Conservation (phyloP, 345 rosid genomes). For the Aquilaria yunnanensis region DNA sequence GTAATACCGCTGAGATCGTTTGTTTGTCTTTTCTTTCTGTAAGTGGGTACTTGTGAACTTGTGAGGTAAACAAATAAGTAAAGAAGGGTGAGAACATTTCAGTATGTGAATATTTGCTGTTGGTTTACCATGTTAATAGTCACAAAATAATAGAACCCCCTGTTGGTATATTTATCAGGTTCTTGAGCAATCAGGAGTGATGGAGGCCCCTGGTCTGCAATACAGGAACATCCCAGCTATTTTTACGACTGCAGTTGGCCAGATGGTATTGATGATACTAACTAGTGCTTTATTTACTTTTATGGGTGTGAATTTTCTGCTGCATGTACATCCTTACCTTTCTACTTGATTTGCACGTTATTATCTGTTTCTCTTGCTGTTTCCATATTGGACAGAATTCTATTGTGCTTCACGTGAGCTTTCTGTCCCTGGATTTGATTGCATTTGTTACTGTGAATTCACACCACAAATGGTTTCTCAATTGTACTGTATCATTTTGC, state of each 20-base stretch:
- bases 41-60: neutral
- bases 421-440: too few species aligned
- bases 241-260: constrained; percentile 61
- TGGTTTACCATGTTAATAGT: neutral
- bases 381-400: neutral
- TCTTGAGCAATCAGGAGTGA: constrained; percentile 58
- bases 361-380: neutral
- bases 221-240: constrained; percentile 39
- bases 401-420: neutral
- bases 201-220: constrained; percentile 45
- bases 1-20: neutral
- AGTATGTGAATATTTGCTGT: neutral
- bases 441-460: too few species aligned
- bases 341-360: too few species aligned
- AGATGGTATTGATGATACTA: constrained; percentile 49
- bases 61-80: neutral
- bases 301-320: constrained; percentile 1
- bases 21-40: neutral
- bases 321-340: neutral
- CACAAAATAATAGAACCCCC: neutral
- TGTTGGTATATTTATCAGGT: constrained; percentile 29
- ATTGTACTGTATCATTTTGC: neutral
- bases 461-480: too few species aligned
- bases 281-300: constrained; percentile 5
- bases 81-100: neutral